A percentile compares a stretch with the other conserved stretches of the same genome.
phyloP scores from a whole-genome alignment of 805 yeast genomes.

The Starmera quercuum region DNA sequence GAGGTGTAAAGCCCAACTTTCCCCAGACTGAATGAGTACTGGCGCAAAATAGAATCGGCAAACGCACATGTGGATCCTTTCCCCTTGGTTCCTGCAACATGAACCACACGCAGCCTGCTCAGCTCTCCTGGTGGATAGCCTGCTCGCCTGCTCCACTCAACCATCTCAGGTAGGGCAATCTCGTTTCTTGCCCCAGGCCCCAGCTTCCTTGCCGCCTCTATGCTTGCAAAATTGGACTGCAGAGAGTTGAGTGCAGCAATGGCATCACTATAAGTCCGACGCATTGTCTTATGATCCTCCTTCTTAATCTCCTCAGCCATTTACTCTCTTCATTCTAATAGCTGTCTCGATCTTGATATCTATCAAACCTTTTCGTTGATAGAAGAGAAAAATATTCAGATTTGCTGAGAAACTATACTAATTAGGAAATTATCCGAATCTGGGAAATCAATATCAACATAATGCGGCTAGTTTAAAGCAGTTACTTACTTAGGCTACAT shows the following conservation, averaged over 20 bases:
- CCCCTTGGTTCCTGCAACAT: conserved; percentile 97
- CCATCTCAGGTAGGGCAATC: conserved; percentile 76
- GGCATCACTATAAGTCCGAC: conserved; percentile 54
- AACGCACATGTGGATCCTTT: conserved; percentile 98
- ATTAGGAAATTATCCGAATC: too few species aligned
- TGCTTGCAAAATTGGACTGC: conserved; percentile 86
- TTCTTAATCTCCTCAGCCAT: background rate
- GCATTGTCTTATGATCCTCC: background rate
- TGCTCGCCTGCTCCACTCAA: conserved; percentile 65
- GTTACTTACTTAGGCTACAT: too few species aligned
- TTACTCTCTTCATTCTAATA: background rate
- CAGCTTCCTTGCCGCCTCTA: conserved; percentile 71
- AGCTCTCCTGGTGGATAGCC: conserved; percentile 64
- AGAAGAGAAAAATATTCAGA: too few species aligned
- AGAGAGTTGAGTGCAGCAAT: conserved; percentile 74
- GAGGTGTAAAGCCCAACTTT: conserved; percentile 93
- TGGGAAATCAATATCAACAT: too few species aligned
- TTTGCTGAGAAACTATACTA: too few species aligned
- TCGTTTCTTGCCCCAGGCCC: conserved; percentile 55
- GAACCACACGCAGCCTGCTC: conserved; percentile 71
- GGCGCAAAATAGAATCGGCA: conserved; percentile 67
- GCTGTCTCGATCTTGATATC: too few species aligned
- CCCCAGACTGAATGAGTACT: conserved; percentile 40
- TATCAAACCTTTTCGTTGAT: too few species aligned
- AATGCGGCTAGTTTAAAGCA: too few species aligned